Conservation (phyloP, 306 rosid species). For the Vigna hirtella region DNA sequence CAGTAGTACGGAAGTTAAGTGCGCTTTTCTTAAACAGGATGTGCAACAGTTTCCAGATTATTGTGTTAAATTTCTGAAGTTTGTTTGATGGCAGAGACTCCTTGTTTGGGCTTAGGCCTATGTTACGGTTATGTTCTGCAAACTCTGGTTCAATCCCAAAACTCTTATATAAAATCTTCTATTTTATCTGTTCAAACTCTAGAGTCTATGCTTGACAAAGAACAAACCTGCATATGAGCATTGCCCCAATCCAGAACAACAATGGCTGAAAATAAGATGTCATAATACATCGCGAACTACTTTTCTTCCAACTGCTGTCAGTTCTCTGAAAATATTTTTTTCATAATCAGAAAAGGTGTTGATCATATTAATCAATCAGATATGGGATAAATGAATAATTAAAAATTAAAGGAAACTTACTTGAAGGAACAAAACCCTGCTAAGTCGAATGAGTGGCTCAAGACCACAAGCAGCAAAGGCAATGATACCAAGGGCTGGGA, state of each 20-base stretch:
- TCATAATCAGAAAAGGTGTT: constrained; percentile 34
- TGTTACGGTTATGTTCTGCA: background rate
- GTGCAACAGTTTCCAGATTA: background rate
- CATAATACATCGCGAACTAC: constrained; percentile 65
- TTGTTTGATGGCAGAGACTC: background rate
- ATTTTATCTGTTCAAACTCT: background rate
- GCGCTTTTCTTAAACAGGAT: background rate
- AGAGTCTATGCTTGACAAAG: background rate
- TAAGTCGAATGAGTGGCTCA: constrained; percentile 75
- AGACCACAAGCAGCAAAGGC: constrained; percentile 92
- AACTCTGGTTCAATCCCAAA: constrained; percentile 3
- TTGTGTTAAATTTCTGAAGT: background rate
- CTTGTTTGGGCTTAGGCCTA: background rate
- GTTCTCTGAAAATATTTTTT: constrained; percentile 60
- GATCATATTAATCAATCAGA: constrained; percentile 34
- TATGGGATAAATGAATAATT: constrained; percentile 32
- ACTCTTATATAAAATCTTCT: background rate
- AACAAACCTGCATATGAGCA: constrained; percentile 85
- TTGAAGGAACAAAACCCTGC: constrained; percentile 74
- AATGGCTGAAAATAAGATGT: constrained; percentile 86
- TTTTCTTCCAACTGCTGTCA: constrained; percentile 88
- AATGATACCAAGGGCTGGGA: constrained; percentile 83
- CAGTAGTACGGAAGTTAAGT: background rate
- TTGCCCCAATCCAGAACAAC: constrained; percentile 88
- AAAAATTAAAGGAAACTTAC: constrained; percentile 56